Percentiles rank a stretch among this genome's conserved stretches.
Evolutionary conservation across 805 yeast species (phyloP).

Genomic region (Wickerhamomyces chambardii): DNA sequence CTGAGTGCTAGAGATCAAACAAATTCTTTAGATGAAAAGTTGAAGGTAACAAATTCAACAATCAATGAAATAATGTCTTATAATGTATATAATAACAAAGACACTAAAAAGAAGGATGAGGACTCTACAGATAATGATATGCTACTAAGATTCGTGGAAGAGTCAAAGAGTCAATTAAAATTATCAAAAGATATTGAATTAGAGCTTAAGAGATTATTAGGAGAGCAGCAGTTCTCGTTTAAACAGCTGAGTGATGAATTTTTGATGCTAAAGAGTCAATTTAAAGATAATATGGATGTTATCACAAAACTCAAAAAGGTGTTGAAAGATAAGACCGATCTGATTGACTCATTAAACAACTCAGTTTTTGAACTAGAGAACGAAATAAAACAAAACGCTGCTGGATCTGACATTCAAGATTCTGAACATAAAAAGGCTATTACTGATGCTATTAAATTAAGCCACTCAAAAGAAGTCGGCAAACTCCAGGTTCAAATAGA

Average conservation of each 20-base stretch:
- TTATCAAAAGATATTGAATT: slow-evolving; percentile 8
- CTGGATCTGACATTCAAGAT: slow-evolving; percentile 1
- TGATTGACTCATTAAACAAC: slow-evolving; percentile 7
- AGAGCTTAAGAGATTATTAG: slow-evolving; percentile 7
- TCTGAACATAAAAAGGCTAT: slow-evolving; percentile 3
- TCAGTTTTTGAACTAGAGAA: slow-evolving; percentile 6
- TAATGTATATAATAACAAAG: neutral
- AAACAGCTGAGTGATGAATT: slow-evolving; percentile 8
- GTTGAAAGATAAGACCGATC: slow-evolving; percentile 10
- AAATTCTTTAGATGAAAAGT: slow-evolving; percentile 12
- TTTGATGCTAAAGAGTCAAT: slow-evolving; percentile 4
- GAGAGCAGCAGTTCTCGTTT: slow-evolving; percentile 8
- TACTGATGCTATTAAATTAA: slow-evolving; percentile 12
- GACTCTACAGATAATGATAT: neutral
- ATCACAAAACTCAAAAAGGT: slow-evolving; percentile 6
- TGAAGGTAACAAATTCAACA: slow-evolving; percentile 10
- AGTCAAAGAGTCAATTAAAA: slow-evolving; percentile 3
- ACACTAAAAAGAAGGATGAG: neutral
- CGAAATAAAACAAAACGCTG: slow-evolving; percentile 7
- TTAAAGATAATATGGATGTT: slow-evolving; percentile 7
- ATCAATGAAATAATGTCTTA: slow-evolving; percentile 7
- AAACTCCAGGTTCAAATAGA: slow-evolving; percentile 10
- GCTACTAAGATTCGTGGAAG: neutral
- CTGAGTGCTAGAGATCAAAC: slow-evolving; percentile 11
- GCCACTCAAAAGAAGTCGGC: slow-evolving; percentile 6